phyloP scores from a whole-genome alignment of 2,329 filamentous ascomycete genomes.

The Colletotrichum lindemuthianum region DNA sequence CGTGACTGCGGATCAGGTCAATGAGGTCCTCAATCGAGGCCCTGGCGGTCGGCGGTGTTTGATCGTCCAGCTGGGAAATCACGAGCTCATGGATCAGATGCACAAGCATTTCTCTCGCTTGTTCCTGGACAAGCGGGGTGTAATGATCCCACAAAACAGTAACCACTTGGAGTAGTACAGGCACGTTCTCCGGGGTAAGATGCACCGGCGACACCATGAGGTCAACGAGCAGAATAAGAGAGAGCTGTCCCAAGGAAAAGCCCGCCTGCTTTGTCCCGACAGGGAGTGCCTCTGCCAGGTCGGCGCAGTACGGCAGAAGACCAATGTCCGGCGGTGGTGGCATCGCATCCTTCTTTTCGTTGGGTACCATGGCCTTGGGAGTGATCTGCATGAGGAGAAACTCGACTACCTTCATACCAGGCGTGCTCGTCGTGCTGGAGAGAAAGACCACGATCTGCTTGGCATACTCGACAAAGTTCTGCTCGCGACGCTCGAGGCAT shows the following conservation, averaged over 20 bases:
- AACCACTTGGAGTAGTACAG: slow-evolving; percentile 88
- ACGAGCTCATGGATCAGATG: slow-evolving; percentile 97
- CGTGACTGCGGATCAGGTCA: slow-evolving; percentile 85
- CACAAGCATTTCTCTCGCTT: slow-evolving; percentile 96
- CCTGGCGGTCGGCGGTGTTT: slow-evolving; percentile 69
- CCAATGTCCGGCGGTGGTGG: slow-evolving; percentile 78
- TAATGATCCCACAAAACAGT: slow-evolving; percentile 98
- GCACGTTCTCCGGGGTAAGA: slow-evolving; percentile 80
- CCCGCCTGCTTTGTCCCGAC: slow-evolving; percentile 91
- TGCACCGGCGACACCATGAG: slow-evolving; percentile 93
- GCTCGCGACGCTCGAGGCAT: slow-evolving; percentile 91
- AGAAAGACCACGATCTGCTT: slow-evolving; percentile 98
- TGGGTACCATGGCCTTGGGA: slow-evolving; percentile 96
- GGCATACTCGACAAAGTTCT: slow-evolving; percentile 97
- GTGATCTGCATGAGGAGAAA: slow-evolving; percentile 91
- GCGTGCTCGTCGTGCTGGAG: slow-evolving; percentile 77
- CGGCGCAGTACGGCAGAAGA: slow-evolving; percentile 87
- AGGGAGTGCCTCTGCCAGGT: slow-evolving; percentile 81
- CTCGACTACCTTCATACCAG: slow-evolving; percentile 92
- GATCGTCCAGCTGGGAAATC: slow-evolving; percentile 79
- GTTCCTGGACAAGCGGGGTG: slow-evolving; percentile 92
- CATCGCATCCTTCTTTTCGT: slow-evolving; percentile 78
- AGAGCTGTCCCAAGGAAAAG: slow-evolving; percentile 91
- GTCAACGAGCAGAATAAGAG: slow-evolving; percentile 92
- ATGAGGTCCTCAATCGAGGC: slow-evolving; percentile 87